Percentiles rank a stretch among this genome's conserved stretches.
Evolutionary conservation across 768 basidiomycete genomes (phyloP).

Genomic region (Lactarius sp.): DNA sequence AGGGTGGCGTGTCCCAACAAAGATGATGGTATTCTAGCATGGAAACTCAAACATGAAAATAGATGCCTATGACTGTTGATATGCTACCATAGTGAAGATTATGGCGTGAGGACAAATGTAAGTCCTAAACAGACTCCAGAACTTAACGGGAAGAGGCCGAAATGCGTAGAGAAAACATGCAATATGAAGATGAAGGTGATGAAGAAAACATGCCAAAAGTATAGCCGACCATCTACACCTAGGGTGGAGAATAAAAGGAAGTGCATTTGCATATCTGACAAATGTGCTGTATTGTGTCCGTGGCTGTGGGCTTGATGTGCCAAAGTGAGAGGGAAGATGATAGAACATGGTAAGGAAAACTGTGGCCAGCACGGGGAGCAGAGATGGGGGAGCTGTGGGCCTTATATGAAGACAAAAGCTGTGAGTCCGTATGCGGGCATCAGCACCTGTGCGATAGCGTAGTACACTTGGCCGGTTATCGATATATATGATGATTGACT

Average conservation of each 20-base stretch:
- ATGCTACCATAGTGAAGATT: not conserved
- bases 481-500: conserved; percentile 16
- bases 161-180: not conserved
- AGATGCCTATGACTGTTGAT: not conserved
- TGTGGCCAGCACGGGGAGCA: not conserved
- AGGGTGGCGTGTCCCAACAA: not conserved
- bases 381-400: not conserved
- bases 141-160: not conserved
- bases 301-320: not conserved
- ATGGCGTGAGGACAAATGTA: not conserved
- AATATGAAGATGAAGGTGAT: not conserved
- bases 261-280: not conserved
- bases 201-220: not conserved
- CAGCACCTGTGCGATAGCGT: conserved; percentile 13
- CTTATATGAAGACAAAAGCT: conserved; percentile 16
- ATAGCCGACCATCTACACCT: not conserved
- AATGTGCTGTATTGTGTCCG: not conserved
- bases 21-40: not conserved
- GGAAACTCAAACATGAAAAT: not conserved
- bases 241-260: not conserved
- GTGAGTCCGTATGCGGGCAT: conserved; percentile 10
- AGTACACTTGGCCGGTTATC: conserved; percentile 14
- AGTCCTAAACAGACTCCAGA: not conserved
- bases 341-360: conserved; percentile 5
- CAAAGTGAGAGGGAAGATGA: not conserved